Evolutionary conservation across 371 early-diverging fungal genomes (phyloP).

Genomic region (Fennellomyces sp.): DNA sequence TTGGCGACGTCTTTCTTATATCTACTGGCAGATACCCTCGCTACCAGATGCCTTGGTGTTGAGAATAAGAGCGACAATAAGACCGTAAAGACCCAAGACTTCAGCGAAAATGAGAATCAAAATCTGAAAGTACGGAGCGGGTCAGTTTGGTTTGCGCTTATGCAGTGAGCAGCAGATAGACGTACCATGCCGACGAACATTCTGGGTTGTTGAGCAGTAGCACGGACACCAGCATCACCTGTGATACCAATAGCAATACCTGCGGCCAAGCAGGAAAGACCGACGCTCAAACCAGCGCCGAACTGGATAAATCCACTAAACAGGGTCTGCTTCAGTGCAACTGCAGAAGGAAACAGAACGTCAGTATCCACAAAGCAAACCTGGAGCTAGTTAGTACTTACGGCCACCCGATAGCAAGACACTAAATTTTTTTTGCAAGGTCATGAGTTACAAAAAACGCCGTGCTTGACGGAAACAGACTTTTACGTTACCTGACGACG

Average conservation of each 20-base stretch:
- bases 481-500: slow-evolving; percentile 80
- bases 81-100: slow-evolving; percentile 93
- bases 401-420: slow-evolving; percentile 88
- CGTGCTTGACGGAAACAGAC: not conserved
- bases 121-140: slow-evolving; percentile 30
- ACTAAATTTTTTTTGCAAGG: no score
- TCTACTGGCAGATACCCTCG: slow-evolving; percentile 40
- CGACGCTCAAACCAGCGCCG: slow-evolving; percentile 93
- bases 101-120: slow-evolving; percentile 99
- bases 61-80: slow-evolving; percentile 95
- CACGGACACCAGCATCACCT: slow-evolving; percentile 95
- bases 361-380: not conserved
- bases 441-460: not conserved
- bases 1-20: not conserved
- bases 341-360: slow-evolving; percentile 20
- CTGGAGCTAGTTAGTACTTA: slow-evolving; percentile 44
- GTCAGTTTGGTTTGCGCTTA: not conserved
- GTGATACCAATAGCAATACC: slow-evolving; percentile 97
- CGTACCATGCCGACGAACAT: slow-evolving; percentile 91
- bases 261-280: slow-evolving; percentile 92
- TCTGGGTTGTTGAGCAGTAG: slow-evolving; percentile 90
- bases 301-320: slow-evolving; percentile 90
- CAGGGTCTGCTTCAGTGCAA: slow-evolving; percentile 57
- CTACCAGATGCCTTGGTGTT: slow-evolving; percentile 81
- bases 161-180: no score